Percentiles rank a stretch among this genome's conserved stretches.
Evolutionary conservation across 1,284 basidiomycete genomes (phyloP).

Genomic region (Malassezia furfur): DNA sequence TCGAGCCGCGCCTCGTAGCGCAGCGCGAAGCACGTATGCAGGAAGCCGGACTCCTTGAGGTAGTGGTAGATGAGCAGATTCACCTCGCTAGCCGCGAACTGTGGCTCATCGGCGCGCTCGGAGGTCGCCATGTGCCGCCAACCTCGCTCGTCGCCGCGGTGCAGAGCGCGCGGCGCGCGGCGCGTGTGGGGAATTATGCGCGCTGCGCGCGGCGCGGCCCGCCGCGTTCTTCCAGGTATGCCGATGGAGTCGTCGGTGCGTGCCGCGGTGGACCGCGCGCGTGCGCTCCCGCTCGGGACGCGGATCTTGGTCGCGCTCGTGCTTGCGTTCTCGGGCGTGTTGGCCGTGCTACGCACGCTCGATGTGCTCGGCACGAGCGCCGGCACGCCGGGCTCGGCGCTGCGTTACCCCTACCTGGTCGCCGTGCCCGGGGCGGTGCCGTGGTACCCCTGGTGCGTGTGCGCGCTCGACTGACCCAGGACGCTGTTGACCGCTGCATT

Average conservation of each 20-base stretch:
- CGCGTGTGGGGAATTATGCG: too few species aligned
- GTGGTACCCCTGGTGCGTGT: constrained; percentile 62
- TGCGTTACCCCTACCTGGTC: constrained; percentile 64
- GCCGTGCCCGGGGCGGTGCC: constrained; percentile 72
- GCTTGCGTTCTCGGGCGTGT: constrained; percentile 2
- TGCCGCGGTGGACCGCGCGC: neutral
- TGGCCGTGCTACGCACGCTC: constrained; percentile 8
- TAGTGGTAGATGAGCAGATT: constrained; percentile 47
- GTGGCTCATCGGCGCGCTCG: constrained; percentile 6
- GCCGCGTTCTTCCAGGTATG: neutral
- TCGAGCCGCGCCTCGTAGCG: constrained; percentile 45
- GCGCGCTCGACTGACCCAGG: neutral
- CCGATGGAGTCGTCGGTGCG: neutral
- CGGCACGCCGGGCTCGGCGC: constrained; percentile 15
- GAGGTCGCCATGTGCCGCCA: too few species aligned
- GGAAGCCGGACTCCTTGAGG: constrained; percentile 40
- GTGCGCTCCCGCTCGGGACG: constrained; percentile 11
- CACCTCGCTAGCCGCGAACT: constrained; percentile 41
- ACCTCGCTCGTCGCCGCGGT: too few species aligned
- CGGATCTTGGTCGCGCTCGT: constrained; percentile 35
- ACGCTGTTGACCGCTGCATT: constrained; percentile 76
- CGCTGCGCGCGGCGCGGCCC: neutral
- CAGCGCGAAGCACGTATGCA: constrained; percentile 16
- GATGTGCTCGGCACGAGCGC: constrained; percentile 33
- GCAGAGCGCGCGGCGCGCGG: too few species aligned